Evolutionary conservation across 768 basidiomycete species (phyloP).

Genomic region (Termitomyces heimii): DNA sequence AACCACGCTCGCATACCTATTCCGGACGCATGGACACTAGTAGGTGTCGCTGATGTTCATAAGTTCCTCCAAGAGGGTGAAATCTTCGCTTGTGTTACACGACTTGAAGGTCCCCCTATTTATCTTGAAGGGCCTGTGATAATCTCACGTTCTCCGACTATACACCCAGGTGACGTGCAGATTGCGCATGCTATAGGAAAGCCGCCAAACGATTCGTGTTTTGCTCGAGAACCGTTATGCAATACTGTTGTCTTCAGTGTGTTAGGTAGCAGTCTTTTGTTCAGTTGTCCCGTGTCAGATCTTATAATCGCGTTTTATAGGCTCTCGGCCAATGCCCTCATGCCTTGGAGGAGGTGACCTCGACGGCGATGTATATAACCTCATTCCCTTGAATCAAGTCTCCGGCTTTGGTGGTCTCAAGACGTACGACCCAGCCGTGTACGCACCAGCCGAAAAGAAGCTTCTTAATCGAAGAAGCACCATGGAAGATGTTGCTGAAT

Average conservation of each 20-base stretch:
- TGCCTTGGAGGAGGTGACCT: conserved; percentile 66
- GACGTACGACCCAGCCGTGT: conserved; percentile 35
- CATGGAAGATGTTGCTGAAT: conserved; percentile 62
- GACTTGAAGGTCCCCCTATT: conserved; percentile 25
- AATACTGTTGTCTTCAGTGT: conserved; percentile 66
- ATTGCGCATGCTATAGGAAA: conserved; percentile 52
- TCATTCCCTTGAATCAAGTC: conserved; percentile 35
- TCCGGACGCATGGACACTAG: conserved; percentile 56
- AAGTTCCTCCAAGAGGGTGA: conserved; percentile 43
- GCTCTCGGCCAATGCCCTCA: conserved; percentile 52
- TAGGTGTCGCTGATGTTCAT: conserved; percentile 68
- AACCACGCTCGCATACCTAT: conserved; percentile 64
- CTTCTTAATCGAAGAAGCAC: conserved; percentile 41
- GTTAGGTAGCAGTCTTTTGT: conserved; percentile 30
- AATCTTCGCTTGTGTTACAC: conserved; percentile 57
- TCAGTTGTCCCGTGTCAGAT: neutral
- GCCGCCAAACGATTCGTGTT: conserved; percentile 51
- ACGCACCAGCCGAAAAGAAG: conserved; percentile 41
- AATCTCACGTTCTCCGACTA: conserved; percentile 61
- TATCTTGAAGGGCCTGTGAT: conserved; percentile 52
- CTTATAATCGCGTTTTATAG: conserved; percentile 22
- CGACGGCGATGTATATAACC: conserved; percentile 58
- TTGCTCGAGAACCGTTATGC: conserved; percentile 40
- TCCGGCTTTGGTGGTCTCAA: conserved; percentile 26
- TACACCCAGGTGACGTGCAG: conserved; percentile 66